Evolutionary conservation across 768 basidiomycete species (phyloP), one percentile per base, ranked within the genome.

Genomic region (Pleurotus citrinopileatus): DNA sequence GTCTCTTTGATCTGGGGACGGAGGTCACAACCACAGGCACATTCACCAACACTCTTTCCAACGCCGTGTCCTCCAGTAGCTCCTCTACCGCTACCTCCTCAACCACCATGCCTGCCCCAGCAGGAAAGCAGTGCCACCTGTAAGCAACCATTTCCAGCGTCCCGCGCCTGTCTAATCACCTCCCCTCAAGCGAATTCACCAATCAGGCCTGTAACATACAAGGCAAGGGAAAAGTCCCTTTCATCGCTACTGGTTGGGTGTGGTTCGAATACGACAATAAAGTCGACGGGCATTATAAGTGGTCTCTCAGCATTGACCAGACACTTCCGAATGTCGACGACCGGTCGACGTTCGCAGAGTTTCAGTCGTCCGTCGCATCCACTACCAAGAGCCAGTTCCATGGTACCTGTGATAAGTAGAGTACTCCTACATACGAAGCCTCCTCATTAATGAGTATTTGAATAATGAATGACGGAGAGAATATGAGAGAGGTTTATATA

Each of bases 231-330:
- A 13, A 54, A 25, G 47, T 59, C 47, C 55, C 50, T 23, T 56
- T 53, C 55, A 29, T 50, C 42, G 58, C 52, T 5, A 59, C 58
- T 4, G 58, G 58, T 5, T 59, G 55, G 55, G 58, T 59, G 9
- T 59, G 58, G 58, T 59, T 56, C 19, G 54, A 59, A n/a, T 59
- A 56, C 37, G 43, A 59, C n/a, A 34, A 53, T 17, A 28, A 43
- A 28, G 55, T 55, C 13, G 19, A 59, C 4, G 58, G 47, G 8
- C 58, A 59, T 28, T 54, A 48, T 22, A 59, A 59, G 38, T 59
- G 58, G 58, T 48, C 53, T 3, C n/a, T 55, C 32, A 56, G 19
- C 44, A 56, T 56, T 20, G 55, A 59, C 27, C 15, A 1, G 1
- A 17, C 17, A 2, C 19, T 59, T 26, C 42, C 55, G 2, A 59